These are phyloP conservation scores for Novakomyces olei DNA, from an alignment of 805 yeast species.

Conservation along the genomic window DNA sequence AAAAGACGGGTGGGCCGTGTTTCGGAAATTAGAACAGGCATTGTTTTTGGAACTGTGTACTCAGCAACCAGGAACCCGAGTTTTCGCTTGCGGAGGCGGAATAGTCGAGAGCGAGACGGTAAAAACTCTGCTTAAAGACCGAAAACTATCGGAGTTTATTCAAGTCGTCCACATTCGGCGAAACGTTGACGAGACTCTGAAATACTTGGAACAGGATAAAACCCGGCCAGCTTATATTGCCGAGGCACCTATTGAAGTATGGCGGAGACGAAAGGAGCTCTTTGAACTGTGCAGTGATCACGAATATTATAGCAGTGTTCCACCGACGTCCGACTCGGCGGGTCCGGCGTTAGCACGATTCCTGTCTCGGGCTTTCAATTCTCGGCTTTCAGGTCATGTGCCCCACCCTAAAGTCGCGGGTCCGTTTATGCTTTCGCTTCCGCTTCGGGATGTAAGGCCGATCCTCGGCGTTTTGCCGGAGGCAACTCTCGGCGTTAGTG, in stretches of 20 bases:
- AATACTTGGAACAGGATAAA: slow-evolving; percentile 52
- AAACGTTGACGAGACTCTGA: slow-evolving; percentile 55
- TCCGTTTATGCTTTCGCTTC: too few relatives aligned
- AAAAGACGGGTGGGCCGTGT: slow-evolving; percentile 68
- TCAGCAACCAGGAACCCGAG: slow-evolving; percentile 28
- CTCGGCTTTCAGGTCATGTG: too few relatives aligned
- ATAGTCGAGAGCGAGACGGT: slow-evolving; percentile 54
- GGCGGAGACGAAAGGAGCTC: slow-evolving; percentile 61
- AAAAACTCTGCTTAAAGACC: too few relatives aligned
- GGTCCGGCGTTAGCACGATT: not conserved
- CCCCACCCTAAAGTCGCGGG: too few relatives aligned
- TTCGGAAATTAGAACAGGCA: slow-evolving; percentile 44
- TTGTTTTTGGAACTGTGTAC: slow-evolving; percentile 30
- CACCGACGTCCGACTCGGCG: not conserved
- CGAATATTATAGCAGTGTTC: slow-evolving; percentile 35
- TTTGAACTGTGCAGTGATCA: slow-evolving; percentile 62
- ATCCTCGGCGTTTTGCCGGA: slow-evolving; percentile 28
- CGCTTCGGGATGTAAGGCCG: slow-evolving; percentile 44
- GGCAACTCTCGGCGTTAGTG: slow-evolving; percentile 47
- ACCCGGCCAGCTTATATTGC: slow-evolving; percentile 71
- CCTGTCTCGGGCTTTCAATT: too few relatives aligned
- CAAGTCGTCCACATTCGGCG: slow-evolving; percentile 87
- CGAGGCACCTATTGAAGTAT: slow-evolving; percentile 52
- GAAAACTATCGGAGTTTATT: too few relatives aligned
- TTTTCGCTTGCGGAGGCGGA: slow-evolving; percentile 93